Conservation (phyloP, 2,329 filamentous ascomycete genomes). For the Colletotrichum karsti region DNA sequence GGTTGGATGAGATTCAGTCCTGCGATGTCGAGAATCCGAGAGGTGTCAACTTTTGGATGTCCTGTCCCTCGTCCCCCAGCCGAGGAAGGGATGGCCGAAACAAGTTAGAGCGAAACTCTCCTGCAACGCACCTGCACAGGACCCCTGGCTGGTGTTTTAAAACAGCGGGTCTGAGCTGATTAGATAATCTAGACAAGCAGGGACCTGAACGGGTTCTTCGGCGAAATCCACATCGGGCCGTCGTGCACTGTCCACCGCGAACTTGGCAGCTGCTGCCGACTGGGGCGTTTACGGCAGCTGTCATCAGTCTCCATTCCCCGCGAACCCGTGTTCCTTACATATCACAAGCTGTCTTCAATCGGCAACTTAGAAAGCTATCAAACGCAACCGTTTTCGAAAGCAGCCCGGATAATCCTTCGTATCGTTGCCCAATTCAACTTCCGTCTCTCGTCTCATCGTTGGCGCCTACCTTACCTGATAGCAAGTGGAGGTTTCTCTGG, state of each 20-base stretch:
- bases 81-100: constrained; percentile 11
- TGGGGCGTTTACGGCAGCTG: not conserved
- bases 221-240: constrained; percentile 2
- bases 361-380: no score
- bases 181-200: not conserved
- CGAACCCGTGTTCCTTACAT: no score
- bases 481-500: not conserved
- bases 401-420: no score
- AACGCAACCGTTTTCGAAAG: no score
- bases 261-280: not conserved
- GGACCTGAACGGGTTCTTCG: not conserved
- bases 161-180: not conserved
- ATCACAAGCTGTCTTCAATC: no score
- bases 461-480: no score
- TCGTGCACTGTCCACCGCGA: not conserved
- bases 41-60: constrained; percentile 29
- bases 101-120: constrained; percentile 27
- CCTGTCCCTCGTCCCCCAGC: constrained; percentile 1
- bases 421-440: no score
- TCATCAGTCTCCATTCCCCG: not conserved
- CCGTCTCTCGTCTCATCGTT: no score
- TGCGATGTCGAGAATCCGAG: constrained; percentile 13
- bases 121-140: constrained; percentile 14
- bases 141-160: constrained; percentile 14
- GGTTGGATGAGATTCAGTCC: not conserved